A percentile compares a stretch with the other conserved stretches of the same genome.
Conservation (phyloP, 352 stramenopile genomes). For the Phytophthora constricta region DNA sequence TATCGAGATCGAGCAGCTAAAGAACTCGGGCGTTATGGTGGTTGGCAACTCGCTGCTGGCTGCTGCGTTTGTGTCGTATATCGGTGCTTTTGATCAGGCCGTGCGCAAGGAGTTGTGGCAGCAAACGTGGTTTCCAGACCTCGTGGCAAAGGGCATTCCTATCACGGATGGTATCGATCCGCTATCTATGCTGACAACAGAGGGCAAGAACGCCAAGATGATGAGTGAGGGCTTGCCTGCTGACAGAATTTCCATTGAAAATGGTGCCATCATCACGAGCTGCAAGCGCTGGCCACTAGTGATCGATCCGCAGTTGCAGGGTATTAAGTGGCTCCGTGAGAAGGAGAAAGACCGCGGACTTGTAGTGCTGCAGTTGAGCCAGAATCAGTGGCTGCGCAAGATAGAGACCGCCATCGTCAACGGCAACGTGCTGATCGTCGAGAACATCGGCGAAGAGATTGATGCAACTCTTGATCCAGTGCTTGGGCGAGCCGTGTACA, state of each 20-base stretch:
- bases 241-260: conserved; percentile 98
- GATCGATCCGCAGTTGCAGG: conserved; percentile 98
- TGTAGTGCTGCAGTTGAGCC: conserved; percentile 94
- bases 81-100: conserved; percentile 96
- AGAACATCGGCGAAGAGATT: conserved; percentile 98
- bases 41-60: conserved; percentile 97
- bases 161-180: conserved; percentile 96
- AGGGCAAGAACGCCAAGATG: conserved; percentile 98
- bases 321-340: conserved; percentile 97
- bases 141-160: conserved; percentile 92
- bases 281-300: conserved; percentile 98
- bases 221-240: conserved; percentile 96
- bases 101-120: conserved; percentile 89
- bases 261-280: conserved; percentile 97
- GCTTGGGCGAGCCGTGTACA: conserved; percentile 95
- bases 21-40: conserved; percentile 94
- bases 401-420: conserved; percentile 96
- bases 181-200: conserved; percentile 95
- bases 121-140: conserved; percentile 87
- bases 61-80: conserved; percentile 98
- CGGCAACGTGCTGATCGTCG: conserved; percentile 96
- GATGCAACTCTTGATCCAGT: conserved; percentile 97
- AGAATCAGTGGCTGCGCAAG: conserved; percentile 97
- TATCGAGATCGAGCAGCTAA: conserved; percentile 96
- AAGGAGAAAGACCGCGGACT: conserved; percentile 95